These are phyloP conservation scores for Coemansia javaensis DNA, from an alignment of 192 early-diverging fungal genomes.

Conservation along the genomic window DNA sequence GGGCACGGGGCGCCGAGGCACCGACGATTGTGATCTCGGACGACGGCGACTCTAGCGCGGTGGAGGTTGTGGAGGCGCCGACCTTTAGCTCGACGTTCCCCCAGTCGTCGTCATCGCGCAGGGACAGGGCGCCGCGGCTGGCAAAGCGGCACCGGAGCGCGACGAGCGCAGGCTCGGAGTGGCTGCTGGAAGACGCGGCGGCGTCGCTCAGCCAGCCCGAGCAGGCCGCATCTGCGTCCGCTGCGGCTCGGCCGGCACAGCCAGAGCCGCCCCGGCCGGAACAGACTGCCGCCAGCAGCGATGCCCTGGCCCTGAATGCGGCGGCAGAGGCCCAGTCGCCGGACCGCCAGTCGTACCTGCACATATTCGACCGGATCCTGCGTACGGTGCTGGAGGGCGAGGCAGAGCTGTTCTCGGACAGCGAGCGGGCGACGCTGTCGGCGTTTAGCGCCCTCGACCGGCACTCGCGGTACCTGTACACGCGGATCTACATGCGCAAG, in stretches of 20 bases:
- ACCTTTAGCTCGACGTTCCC: constrained; percentile 10
- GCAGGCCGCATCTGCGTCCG: no score
- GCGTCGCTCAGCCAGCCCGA: no score
- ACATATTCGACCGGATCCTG: constrained; percentile 40
- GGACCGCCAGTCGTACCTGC: constrained; percentile 34
- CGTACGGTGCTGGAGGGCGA: constrained; percentile 32
- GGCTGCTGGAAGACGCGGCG: no score
- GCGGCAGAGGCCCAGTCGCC: constrained; percentile 5
- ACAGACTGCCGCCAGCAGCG: not conserved
- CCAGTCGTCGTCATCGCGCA: not conserved
- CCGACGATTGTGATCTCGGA: constrained; percentile 1
- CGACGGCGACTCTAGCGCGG: not conserved
- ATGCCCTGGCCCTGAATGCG: not conserved
- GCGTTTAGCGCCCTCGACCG: constrained; percentile 24
- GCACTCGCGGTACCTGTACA: constrained; percentile 41
- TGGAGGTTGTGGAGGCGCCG: constrained; percentile 3
- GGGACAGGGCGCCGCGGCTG: not conserved
- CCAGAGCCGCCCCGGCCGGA: no score
- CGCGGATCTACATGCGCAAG: constrained; percentile 45
- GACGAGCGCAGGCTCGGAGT: not conserved
- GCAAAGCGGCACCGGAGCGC: not conserved
- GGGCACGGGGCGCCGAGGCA: not conserved
- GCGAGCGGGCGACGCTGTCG: constrained; percentile 12
- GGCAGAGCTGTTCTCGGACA: constrained; percentile 27
- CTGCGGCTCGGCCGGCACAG: no score